Conservation (phyloP, 225 moss, liverwort and hornwort species). For the Polytrichum commune region DNA sequence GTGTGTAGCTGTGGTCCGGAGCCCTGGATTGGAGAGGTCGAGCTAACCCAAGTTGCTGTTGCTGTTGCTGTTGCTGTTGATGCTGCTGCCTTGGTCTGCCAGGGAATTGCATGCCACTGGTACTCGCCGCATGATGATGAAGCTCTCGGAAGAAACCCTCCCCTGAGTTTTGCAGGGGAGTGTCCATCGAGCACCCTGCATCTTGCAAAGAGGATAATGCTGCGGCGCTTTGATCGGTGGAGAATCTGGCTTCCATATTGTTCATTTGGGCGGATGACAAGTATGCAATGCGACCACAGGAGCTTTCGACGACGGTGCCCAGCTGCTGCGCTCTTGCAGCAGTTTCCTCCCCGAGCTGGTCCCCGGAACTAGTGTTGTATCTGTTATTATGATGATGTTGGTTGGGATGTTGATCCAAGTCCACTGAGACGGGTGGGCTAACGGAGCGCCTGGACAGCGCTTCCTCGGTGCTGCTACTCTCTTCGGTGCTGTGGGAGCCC, state of each 20-base stretch:
- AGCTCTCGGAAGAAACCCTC: slow-evolving; percentile 1
- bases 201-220: slow-evolving; percentile 24
- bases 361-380: slow-evolving; percentile 1
- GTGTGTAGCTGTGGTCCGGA: slow-evolving; percentile 21
- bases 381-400: slow-evolving; percentile 11
- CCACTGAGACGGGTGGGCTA: slow-evolving; percentile 28
- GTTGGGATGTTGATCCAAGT: slow-evolving; percentile 15
- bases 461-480: slow-evolving; percentile 53
- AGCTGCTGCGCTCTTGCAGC: neutral
- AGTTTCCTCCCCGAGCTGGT: too few relatives aligned
- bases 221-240: slow-evolving; percentile 9
- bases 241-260: slow-evolving; percentile 22
- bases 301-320: slow-evolving; percentile 34
- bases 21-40: slow-evolving; percentile 16
- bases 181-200: slow-evolving; percentile 13
- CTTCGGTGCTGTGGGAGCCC: slow-evolving; percentile 52
- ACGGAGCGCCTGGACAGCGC: slow-evolving; percentile 43
- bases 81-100: slow-evolving; percentile 25
- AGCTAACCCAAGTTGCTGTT: neutral
- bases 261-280: slow-evolving; percentile 38
- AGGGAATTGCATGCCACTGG: neutral
- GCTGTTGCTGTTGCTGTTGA: slow-evolving; percentile 1
- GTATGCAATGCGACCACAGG: slow-evolving; percentile 50
- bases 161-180: slow-evolving; percentile 7
- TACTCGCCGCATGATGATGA: slow-evolving; percentile 19